These are phyloP conservation scores for Chalciporus piperatus DNA, from an alignment of 768 basidiomycete genomes.

Conservation along the genomic window DNA sequence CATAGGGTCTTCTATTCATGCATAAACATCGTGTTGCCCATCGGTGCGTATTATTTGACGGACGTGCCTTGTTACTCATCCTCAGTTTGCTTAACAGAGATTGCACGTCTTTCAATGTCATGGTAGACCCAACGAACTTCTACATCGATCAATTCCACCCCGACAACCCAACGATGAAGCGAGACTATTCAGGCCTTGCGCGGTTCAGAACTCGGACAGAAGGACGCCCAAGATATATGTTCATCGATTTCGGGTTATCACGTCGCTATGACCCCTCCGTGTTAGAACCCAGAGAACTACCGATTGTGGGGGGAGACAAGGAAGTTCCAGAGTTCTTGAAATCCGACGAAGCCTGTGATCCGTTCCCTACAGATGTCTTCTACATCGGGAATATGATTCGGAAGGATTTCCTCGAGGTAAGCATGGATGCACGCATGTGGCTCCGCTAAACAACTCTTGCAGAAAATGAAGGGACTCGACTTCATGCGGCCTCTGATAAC, in stretches of 20 bases:
- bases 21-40: constrained; percentile 16
- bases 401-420: constrained; percentile 31
- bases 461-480: constrained; percentile 13
- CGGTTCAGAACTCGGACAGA: constrained; percentile 21
- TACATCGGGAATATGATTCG: constrained; percentile 38
- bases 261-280: constrained; percentile 16
- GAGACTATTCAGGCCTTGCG: no score
- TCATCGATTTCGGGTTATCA: constrained; percentile 34
- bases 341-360: constrained; percentile 24
- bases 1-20: constrained; percentile 23
- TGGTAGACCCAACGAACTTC: constrained; percentile 19
- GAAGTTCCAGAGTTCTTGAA: constrained; percentile 36
- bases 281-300: constrained; percentile 26
- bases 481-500: constrained; percentile 35
- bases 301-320: constrained; percentile 40
- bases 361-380: constrained; percentile 43
- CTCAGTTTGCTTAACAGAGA: constrained; percentile 13
- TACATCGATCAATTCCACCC: constrained; percentile 5
- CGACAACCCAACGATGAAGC: no score
- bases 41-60: background rate
- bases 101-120: constrained; percentile 27
- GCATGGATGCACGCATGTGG: background rate
- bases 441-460: background rate
- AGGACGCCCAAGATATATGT: constrained; percentile 6
- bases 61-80: no score